These are phyloP conservation scores for Actinomortierella ambigua DNA, from an alignment of 371 early-diverging fungal species.

Conservation along the genomic window DNA sequence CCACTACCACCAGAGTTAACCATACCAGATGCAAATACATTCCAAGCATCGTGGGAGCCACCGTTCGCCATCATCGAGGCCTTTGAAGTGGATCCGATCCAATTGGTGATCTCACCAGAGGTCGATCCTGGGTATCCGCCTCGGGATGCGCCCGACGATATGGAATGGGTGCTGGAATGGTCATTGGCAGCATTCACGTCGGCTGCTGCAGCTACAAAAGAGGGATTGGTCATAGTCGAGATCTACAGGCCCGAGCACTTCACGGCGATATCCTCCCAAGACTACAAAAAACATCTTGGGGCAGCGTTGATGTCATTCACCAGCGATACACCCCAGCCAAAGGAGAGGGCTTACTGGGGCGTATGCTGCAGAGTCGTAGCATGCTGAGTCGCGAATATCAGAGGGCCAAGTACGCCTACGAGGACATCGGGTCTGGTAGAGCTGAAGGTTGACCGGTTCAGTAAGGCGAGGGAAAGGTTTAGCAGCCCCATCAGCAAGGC, in stretches of 20 bases:
- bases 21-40: constrained; percentile 5
- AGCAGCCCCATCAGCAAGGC: constrained; percentile 38
- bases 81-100: constrained; percentile 30
- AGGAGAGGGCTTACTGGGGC: constrained; percentile 35
- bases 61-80: constrained; percentile 1
- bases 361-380: constrained; percentile 42
- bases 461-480: constrained; percentile 39
- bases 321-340: constrained; percentile 40
- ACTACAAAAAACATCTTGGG: constrained; percentile 45
- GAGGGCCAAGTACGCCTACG: constrained; percentile 39
- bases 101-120: constrained; percentile 11
- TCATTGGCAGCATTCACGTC: not conserved
- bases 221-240: constrained; percentile 25
- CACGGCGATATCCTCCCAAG: constrained; percentile 36
- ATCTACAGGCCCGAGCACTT: constrained; percentile 28
- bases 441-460: constrained; percentile 41
- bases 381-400: constrained; percentile 39
- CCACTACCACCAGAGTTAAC: not conserved
- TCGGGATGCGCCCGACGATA: constrained; percentile 10
- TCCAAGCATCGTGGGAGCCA: not conserved
- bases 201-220: not conserved
- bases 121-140: not conserved
- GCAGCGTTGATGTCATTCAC: constrained; percentile 38
- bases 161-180: too few relatives aligned
- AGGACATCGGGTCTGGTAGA: constrained; percentile 40